Conservation (phyloP, 73 alveolate species). For the Paramecium biaurelia region DNA sequence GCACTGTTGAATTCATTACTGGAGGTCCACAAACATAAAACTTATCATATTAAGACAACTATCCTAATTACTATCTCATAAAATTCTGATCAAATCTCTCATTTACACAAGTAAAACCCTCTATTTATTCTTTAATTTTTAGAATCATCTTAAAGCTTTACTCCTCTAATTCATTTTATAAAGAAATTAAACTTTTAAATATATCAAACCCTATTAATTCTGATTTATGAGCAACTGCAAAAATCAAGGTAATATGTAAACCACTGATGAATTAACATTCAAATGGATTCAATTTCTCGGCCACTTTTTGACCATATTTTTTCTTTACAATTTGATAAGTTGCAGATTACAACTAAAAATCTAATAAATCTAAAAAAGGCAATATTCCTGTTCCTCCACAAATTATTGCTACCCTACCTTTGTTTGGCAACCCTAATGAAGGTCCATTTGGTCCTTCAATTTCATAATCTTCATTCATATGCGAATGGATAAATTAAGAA, state of each 20-base stretch:
- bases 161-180: neutral
- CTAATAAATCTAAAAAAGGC: slow-evolving; percentile 60
- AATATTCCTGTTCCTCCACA: neutral
- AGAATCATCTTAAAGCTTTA: neutral
- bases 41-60: neutral
- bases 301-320: neutral
- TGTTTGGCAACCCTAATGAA: neutral
- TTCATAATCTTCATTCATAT: neutral
- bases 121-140: neutral
- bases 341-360: neutral
- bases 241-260: neutral
- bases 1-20: neutral
- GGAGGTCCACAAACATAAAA: slow-evolving; percentile 16
- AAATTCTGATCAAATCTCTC: neutral
- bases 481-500: slow-evolving; percentile 9
- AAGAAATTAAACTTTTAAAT: neutral
- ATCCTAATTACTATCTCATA: neutral
- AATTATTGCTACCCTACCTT: neutral
- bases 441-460: slow-evolving; percentile 25
- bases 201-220: slow-evolving; percentile 2
- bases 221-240: neutral
- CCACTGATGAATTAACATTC: neutral
- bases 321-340: neutral
- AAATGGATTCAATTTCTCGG: neutral
- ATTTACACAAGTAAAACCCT: neutral